Evolutionary conservation across 352 stramenopile genomes (phyloP), one percentile per base, ranked within the genome.

Genomic region (Phytophthora hibernalis): DNA sequence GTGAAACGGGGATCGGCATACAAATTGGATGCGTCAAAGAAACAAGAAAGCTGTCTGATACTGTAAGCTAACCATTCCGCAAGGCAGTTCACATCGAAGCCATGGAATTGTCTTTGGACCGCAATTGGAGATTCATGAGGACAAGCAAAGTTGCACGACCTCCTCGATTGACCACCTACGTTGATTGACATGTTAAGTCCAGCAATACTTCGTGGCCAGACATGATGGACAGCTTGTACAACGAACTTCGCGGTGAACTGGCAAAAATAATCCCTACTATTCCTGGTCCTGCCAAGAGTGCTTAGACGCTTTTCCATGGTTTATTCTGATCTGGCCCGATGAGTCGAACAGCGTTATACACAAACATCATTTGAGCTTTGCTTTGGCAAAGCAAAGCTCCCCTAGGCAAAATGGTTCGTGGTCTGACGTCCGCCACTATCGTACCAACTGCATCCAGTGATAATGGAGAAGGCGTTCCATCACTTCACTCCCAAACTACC

Each of bases 391-490:
- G 18, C 30, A 44, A n/a, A 9, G 13, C 8, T 31, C 26, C 9
- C 26, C 9, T 8, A 38, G 16, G 26, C 16, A 30, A 67, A 55
- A 72, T 72, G 64, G 30, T 44, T 38, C 64, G 64, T 43, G 50
- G 63, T 5, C 37, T 61, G 24, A 54, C 16, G 10, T 26, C 57
- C 18, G 56, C 64, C 21, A 68, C 50, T 30, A 26, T 72, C 18
- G 57, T 72, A 3, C 64, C 64, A 10, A 72, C 64, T 50, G 64
- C 57, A 16, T 72, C 57, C n/a, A 50, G 58, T 21, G 54, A 60
- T 22, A n/a, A 48, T 40, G 31, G 22, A 35, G 20, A 56, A 21
- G 35, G 6, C 20, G n/a, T 42, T 26, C 24, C 40, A 20, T 20
- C 60, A 33, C 52, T n/a, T n/a, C n/a, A n/a, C n/a, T n/a, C n/a